These are phyloP conservation scores for Blastocystis hominis DNA, from an alignment of 352 stramenopile genomes.

Conservation along the genomic window DNA sequence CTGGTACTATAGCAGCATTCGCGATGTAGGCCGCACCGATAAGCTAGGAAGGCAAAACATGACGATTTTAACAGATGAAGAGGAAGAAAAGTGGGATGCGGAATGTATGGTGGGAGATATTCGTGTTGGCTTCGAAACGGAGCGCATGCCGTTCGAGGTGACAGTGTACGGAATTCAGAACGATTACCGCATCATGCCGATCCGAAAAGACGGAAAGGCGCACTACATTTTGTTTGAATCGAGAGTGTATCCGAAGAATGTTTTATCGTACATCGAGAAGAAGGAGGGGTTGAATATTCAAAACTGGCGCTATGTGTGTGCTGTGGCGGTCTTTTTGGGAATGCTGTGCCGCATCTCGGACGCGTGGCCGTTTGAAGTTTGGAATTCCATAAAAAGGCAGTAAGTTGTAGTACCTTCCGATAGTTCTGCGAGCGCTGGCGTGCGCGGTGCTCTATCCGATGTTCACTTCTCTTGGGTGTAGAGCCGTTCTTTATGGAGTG, in stretches of 20 bases:
- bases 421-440: background rate
- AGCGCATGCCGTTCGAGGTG: background rate
- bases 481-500: background rate
- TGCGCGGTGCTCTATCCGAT: slow-evolving; percentile 29
- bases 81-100: background rate
- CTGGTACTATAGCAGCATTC: slow-evolving; percentile 17
- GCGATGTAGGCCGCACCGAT: background rate
- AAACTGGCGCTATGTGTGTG: background rate
- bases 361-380: background rate
- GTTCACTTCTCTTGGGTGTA: background rate
- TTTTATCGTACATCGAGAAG: background rate
- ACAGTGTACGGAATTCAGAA: slow-evolving; percentile 14
- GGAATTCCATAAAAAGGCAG: background rate
- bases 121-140: slow-evolving; percentile 34
- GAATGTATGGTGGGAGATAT: background rate
- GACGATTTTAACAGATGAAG: background rate
- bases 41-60: background rate
- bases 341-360: background rate
- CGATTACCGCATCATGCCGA: slow-evolving; percentile 36
- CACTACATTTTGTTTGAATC: background rate
- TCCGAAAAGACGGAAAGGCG: slow-evolving; percentile 7
- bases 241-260: background rate
- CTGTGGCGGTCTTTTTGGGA: slow-evolving; percentile 2
- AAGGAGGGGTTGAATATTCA: background rate
- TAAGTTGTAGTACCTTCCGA: background rate